Evolutionary conservation across 768 basidiomycete species (phyloP).

Genomic region (Mycena amicta): DNA sequence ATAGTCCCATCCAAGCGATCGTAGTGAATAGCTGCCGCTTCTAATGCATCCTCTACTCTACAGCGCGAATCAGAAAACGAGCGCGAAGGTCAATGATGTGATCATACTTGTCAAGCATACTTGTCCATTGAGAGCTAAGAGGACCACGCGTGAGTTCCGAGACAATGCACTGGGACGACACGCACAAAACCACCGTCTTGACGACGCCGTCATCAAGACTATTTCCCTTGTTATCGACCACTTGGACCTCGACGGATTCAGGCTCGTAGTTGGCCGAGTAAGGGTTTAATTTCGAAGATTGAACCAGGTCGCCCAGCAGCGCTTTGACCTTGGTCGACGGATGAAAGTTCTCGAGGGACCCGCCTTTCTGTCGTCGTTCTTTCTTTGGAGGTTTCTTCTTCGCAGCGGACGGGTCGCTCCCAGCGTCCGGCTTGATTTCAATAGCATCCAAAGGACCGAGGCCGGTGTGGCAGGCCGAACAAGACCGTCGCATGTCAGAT

Average conservation of each 20-base stretch:
- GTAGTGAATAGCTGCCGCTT: constrained; percentile 79
- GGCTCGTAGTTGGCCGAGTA: constrained; percentile 88
- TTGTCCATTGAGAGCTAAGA: constrained; percentile 88
- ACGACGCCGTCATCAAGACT: constrained; percentile 67
- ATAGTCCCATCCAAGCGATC: constrained; percentile 96
- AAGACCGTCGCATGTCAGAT: constrained; percentile 59
- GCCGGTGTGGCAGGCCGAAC: constrained; percentile 75
- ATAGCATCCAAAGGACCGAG: constrained; percentile 77
- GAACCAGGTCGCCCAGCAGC: constrained; percentile 76
- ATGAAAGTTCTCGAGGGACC: constrained; percentile 56
- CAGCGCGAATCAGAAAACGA: not conserved
- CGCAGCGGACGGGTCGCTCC: constrained; percentile 36
- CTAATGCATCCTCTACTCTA: constrained; percentile 89
- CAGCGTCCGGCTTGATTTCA: constrained; percentile 70
- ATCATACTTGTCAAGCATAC: constrained; percentile 86
- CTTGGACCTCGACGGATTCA: constrained; percentile 67
- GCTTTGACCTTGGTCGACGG: constrained; percentile 90
- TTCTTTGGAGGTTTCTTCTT: constrained; percentile 70
- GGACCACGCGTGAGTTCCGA: not conserved
- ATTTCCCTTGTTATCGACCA: constrained; percentile 75
- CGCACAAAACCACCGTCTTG: constrained; percentile 97
- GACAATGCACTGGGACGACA: constrained; percentile 20
- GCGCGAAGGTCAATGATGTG: too few relatives aligned
- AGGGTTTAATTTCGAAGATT: constrained; percentile 83
- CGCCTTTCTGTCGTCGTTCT: constrained; percentile 66